Evolutionary conservation across 2,329 filamentous ascomycete species (phyloP), one percentile per base, ranked within the genome.

Genomic region (Scytalidium sp.): DNA sequence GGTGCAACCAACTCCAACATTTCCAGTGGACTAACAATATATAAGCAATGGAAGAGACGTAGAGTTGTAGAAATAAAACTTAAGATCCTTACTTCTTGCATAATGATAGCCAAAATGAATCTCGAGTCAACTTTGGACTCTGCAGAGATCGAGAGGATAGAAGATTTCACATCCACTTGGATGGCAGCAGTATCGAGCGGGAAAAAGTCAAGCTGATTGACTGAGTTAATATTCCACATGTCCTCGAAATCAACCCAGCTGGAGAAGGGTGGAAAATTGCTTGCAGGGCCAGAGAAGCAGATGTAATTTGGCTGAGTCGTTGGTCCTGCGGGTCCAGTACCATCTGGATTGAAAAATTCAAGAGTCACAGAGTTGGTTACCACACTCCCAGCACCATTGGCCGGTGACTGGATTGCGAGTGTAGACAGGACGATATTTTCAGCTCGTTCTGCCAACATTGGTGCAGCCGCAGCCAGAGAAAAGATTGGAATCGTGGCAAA

Each of bases 31-130:
- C 57, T 61, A 45, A 3, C 41, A 39, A 36, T 41, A 15, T 15
- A n/a, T 36, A 5, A 36, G 15, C 32, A 7, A n/a, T n/a, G n/a
- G n/a, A n/a, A n/a, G n/a, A n/a, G n/a, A n/a, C n/a, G n/a, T n/a
- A n/a, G n/a, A 10, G 17, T 36, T 36, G 17, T n/a, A 7, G 17
- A 9, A 36, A n/a, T n/a, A 15, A 8, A 15, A 15, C 15, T 6
- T 36, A n/a, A 9, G 13, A 15, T n/a, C 5, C 32, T 54, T 53
- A 57, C 54, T 59, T 36, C 60, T 55, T 63, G 60, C 58, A 63
- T 61, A 41, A 63, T 60, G n/a, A 62, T 57, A 20, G 54, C 52
- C 8, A 62, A 47, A 45, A 62, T 62, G 11, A 61, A 49, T 19
- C 60, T 52, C 32, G 58, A 49, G 47, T 63, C 60, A 46, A 63